A percentile compares a stretch with the other conserved stretches of the same genome.
These are phyloP conservation scores for Cerrena zonata DNA, from an alignment of 1,284 basidiomycete species.

Conservation along the genomic window DNA sequence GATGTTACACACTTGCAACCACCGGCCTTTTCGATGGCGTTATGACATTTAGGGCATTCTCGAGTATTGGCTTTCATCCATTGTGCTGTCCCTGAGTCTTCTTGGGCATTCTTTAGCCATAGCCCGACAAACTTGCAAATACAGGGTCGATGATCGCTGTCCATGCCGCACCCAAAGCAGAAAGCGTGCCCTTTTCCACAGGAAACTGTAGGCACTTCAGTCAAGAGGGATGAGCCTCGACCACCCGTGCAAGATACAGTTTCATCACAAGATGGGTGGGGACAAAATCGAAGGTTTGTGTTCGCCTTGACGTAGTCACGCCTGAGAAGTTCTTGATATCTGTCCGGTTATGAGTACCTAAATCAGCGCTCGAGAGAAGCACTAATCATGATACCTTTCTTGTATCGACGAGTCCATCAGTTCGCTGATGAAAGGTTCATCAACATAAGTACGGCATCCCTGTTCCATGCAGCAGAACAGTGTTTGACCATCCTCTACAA, in stretches of 20 bases:
- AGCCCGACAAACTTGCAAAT: conserved; percentile 52
- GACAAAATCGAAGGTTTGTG: conserved; percentile 54
- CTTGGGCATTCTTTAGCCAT: conserved; percentile 63
- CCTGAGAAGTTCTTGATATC: conserved; percentile 52
- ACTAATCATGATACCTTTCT: conserved; percentile 27
- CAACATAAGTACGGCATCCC: conserved; percentile 49
- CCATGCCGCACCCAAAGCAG: conserved; percentile 52
- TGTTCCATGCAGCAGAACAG: conserved; percentile 60
- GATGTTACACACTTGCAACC: conserved; percentile 49
- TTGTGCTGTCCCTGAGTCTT: conserved; percentile 65
- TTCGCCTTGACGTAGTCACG: conserved; percentile 59
- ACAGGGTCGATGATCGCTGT: conserved; percentile 55
- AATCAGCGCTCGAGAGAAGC: no score
- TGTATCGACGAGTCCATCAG: conserved; percentile 32
- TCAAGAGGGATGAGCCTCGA: conserved; percentile 37
- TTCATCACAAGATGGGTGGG: conserved; percentile 32
- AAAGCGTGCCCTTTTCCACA: conserved; percentile 47
- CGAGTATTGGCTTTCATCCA: conserved; percentile 70
- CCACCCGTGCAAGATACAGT: conserved; percentile 31
- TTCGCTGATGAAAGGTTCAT: conserved; percentile 39
- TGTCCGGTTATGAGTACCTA: conserved; percentile 14
- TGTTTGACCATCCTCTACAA: conserved; percentile 56
- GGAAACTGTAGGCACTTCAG: conserved; percentile 52
- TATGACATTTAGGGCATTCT: conserved; percentile 59
- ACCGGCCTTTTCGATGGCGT: conserved; percentile 69